phyloP scores from a whole-genome alignment of 768 basidiomycete genomes.

The Mycena olivaceomarginata region DNA sequence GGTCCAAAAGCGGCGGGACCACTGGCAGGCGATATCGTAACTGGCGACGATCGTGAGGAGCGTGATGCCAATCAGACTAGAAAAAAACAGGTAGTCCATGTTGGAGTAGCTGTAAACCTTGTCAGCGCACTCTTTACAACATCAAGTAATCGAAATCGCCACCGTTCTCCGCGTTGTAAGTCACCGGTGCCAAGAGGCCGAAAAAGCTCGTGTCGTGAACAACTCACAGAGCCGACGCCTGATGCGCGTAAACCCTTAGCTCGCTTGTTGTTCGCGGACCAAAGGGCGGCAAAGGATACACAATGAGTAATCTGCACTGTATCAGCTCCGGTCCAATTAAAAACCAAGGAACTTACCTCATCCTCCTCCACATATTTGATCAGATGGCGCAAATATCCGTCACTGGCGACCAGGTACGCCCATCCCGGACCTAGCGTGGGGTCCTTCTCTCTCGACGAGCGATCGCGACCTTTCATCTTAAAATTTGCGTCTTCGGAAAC shows the following conservation, averaged over 20 bases:
- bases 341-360: neutral
- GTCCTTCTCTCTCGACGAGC: conserved; percentile 33
- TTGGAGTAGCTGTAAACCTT: neutral
- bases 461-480: conserved; percentile 30
- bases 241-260: conserved; percentile 43
- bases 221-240: conserved; percentile 45
- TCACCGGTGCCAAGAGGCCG: conserved; percentile 25
- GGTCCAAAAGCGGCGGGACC: neutral
- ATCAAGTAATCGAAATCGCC: neutral
- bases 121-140: neutral
- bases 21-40: neutral
- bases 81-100: neutral
- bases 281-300: conserved; percentile 17
- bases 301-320: neutral
- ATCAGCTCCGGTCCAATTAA: neutral
- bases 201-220: conserved; percentile 41
- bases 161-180: neutral
- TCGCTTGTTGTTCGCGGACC: conserved; percentile 37
- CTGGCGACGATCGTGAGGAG: neutral
- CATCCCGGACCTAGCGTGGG: conserved; percentile 36
- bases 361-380: neutral
- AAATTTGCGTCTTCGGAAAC: conserved; percentile 45
- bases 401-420: conserved; percentile 41
- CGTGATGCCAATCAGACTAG: neutral
- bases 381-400: conserved; percentile 20